These are phyloP conservation scores for Rhizopus microsporus DNA, from an alignment of 371 early-diverging fungal genomes.

Conservation along the genomic window DNA sequence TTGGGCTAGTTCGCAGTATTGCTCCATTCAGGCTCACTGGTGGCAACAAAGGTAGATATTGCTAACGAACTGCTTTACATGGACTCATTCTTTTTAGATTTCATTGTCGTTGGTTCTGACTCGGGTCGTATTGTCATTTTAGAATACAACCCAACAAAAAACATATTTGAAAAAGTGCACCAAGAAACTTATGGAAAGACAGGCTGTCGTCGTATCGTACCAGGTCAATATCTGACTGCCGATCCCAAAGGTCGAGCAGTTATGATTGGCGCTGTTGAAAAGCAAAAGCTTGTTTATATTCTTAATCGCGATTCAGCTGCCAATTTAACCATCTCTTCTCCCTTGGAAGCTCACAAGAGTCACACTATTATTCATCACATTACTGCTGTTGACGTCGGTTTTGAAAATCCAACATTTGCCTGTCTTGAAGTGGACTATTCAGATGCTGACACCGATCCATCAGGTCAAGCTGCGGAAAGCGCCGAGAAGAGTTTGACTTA, in stretches of 20 bases:
- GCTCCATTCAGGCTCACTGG: conserved; percentile 77
- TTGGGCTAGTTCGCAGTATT: conserved; percentile 86
- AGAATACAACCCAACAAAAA: conserved; percentile 81
- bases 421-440: conserved; percentile 87
- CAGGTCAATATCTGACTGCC: conserved; percentile 93
- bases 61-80: neutral
- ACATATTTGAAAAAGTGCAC: conserved; percentile 82
- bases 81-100: conserved; percentile 60
- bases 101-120: conserved; percentile 89
- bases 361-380: conserved; percentile 75
- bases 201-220: conserved; percentile 87
- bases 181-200: conserved; percentile 96
- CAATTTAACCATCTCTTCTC: conserved; percentile 90
- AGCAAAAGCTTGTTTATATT: conserved; percentile 94
- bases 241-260: conserved; percentile 98
- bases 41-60: conserved; percentile 63
- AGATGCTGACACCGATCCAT: conserved; percentile 83
- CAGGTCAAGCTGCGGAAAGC: conserved; percentile 73
- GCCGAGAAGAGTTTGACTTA: conserved; percentile 87
- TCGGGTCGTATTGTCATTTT: conserved; percentile 90
- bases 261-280: conserved; percentile 94
- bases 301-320: conserved; percentile 90
- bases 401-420: conserved; percentile 98
- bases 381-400: conserved; percentile 95
- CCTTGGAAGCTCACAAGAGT: conserved; percentile 91